Conservation (phyloP, 1,284 basidiomycete genomes). For the Fomes fomentarius region DNA sequence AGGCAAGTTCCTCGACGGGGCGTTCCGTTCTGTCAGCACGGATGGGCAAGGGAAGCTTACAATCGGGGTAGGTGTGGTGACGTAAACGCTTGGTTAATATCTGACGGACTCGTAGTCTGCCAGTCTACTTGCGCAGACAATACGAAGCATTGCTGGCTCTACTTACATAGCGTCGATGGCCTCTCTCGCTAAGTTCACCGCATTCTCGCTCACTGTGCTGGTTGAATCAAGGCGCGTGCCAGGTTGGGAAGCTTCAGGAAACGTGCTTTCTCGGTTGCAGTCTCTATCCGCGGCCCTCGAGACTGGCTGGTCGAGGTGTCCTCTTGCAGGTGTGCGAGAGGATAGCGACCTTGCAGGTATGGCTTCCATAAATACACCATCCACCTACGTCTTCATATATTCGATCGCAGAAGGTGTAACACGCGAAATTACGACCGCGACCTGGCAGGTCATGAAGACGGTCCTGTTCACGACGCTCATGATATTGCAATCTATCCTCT, state of each 20-base stretch:
- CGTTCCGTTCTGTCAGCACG: not conserved
- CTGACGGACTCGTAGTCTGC: slow-evolving; percentile 16
- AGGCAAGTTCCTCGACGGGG: slow-evolving; percentile 10
- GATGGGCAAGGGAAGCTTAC: slow-evolving; percentile 3
- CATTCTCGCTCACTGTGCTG: slow-evolving; percentile 49
- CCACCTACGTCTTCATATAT: too few species aligned
- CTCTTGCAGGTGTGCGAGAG: slow-evolving; percentile 40
- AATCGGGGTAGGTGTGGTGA: slow-evolving; percentile 1
- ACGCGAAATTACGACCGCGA: slow-evolving; percentile 45
- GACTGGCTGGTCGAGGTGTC: slow-evolving; percentile 52
- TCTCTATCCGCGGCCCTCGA: slow-evolving; percentile 47
- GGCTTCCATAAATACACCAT: not conserved
- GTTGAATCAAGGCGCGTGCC: slow-evolving; percentile 48
- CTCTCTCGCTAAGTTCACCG: slow-evolving; percentile 53
- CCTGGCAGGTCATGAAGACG: slow-evolving; percentile 72
- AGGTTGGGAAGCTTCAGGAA: slow-evolving; percentile 48
- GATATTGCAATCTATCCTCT: slow-evolving; percentile 65
- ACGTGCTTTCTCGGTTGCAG: slow-evolving; percentile 45
- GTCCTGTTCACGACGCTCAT: slow-evolving; percentile 70
- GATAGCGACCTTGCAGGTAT: slow-evolving; percentile 24
- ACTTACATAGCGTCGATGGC: slow-evolving; percentile 52
- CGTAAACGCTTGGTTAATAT: not conserved
- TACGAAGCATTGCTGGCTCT: slow-evolving; percentile 44
- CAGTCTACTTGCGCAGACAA: slow-evolving; percentile 37
- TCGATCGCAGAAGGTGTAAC: slow-evolving; percentile 40